A percentile compares a stretch with the other conserved stretches of the same genome.
Evolutionary conservation across 225 moss, liverwort and hornwort species (phyloP).

Genomic region (Marchantia paleacea): DNA sequence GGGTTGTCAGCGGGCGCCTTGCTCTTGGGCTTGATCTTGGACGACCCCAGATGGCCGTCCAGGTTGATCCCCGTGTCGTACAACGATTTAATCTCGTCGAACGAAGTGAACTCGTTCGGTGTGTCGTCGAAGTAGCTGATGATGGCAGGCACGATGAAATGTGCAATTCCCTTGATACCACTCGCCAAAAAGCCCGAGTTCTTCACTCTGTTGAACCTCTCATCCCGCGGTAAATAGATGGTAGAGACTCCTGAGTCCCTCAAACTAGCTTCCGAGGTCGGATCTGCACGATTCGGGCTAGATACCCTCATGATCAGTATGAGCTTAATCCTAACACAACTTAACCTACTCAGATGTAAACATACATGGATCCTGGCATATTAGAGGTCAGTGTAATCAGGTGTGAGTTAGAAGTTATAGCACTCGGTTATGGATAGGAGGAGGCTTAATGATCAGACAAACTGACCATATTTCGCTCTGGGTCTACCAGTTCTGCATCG

Average conservation of each 20-base stretch:
- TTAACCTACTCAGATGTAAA: not conserved
- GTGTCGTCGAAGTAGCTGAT: not conserved
- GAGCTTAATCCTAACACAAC: not conserved
- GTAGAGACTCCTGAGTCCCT: not conserved
- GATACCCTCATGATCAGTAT: not conserved
- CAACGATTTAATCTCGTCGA: not conserved
- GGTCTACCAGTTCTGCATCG: conserved; percentile 53
- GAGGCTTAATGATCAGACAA: not conserved
- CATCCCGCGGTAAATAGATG: conserved; percentile 24
- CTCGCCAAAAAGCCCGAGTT: not conserved
- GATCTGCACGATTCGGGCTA: not conserved
- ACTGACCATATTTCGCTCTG: not conserved
- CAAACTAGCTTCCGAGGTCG: not conserved
- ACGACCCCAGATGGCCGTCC: not conserved
- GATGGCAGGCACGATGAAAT: conserved; percentile 11
- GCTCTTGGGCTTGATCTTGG: not conserved
- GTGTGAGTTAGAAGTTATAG: not conserved
- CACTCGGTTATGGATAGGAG: too few relatives aligned
- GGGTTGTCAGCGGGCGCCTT: not conserved
- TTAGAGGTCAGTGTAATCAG: not conserved
- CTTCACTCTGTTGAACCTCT: conserved; percentile 20
- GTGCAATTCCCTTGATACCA: not conserved
- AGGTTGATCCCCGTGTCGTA: conserved; percentile 18
- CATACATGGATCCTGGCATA: not conserved
- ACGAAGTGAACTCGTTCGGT: conserved; percentile 16